Conservation (phyloP, 495 filamentous ascomycete species). For the Pyrenula massariospora region DNA sequence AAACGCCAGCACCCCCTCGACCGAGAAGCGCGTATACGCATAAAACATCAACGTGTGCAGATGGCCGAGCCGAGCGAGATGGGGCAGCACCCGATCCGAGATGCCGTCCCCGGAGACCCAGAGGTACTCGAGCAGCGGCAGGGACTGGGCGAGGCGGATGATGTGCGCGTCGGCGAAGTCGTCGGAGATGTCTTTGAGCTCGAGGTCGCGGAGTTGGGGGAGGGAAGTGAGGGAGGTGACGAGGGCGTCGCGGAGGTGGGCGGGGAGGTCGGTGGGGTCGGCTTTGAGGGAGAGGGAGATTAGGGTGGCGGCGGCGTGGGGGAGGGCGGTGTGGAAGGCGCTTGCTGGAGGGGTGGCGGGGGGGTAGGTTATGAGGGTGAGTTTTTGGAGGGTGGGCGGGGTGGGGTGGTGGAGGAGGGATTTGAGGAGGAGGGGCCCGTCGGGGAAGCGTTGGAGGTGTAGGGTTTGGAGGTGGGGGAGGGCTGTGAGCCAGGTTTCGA, state of each 20-base stretch:
- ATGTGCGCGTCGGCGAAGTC: constrained; percentile 40
- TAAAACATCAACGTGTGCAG: constrained; percentile 34
- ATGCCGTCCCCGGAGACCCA: constrained; percentile 42
- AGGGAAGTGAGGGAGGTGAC: constrained; percentile 34
- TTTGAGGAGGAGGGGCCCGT: constrained; percentile 37
- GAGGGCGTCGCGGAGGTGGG: constrained; percentile 35
- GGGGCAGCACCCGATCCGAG: constrained; percentile 35
- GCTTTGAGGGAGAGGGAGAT: constrained; percentile 34
- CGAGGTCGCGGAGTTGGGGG: constrained; percentile 34
- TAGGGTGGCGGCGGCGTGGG: constrained; percentile 28
- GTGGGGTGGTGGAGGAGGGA: constrained; percentile 39
- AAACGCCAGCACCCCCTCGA: constrained; percentile 20
- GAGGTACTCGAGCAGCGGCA: constrained; percentile 42
- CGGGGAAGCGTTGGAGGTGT: constrained; percentile 35
- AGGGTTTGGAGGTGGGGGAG: constrained; percentile 43
- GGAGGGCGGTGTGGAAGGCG: constrained; percentile 40
- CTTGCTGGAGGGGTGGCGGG: constrained; percentile 8
- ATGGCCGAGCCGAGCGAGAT: constrained; percentile 21
- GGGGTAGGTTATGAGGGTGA: constrained; percentile 36
- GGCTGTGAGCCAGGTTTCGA: constrained; percentile 17
- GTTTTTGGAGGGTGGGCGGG: constrained; percentile 27
- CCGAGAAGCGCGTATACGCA: constrained; percentile 34
- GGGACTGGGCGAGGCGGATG: constrained; percentile 29
- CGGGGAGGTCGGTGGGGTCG: constrained; percentile 30
- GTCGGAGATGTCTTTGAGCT: constrained; percentile 40